Conservation (phyloP, 1,139 yeast species). For the Lodderomyces pseudojiufengensis region DNA sequence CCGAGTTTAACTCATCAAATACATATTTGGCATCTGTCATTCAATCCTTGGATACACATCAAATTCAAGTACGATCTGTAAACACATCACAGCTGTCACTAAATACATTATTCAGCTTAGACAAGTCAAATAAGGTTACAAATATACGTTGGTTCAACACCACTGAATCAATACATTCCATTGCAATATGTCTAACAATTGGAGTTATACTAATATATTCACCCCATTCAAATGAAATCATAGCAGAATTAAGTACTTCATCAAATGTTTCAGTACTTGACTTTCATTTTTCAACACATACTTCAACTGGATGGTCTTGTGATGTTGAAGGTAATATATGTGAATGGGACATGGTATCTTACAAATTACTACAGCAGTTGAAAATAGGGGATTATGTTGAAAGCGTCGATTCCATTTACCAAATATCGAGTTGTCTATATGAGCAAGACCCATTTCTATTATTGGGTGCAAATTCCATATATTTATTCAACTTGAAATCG, state of each 20-base stretch:
- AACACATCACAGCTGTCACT: conserved; percentile 28
- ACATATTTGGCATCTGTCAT: conserved; percentile 63
- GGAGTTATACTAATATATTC: conserved; percentile 68
- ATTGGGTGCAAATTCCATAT: conserved; percentile 62
- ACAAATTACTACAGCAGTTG: conserved; percentile 39
- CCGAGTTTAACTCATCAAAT: conserved; percentile 54
- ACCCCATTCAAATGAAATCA: conserved; percentile 58
- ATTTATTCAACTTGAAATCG: conserved; percentile 42
- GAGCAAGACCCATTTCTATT: conserved; percentile 45
- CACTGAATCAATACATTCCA: conserved; percentile 25
- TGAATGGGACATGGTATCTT: conserved; percentile 59
- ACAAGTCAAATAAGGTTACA: conserved; percentile 51
- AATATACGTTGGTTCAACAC: conserved; percentile 54
- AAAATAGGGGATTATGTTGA: conserved; percentile 38
- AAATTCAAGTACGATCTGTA: conserved; percentile 61
- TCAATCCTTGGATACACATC: conserved; percentile 71
- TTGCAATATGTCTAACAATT: conserved; percentile 63
- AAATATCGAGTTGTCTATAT: conserved; percentile 33
- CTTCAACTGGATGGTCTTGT: conserved; percentile 56
- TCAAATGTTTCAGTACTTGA: conserved; percentile 52
- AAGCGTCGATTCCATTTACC: conserved; percentile 30
- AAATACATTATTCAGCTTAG: conserved; percentile 47
- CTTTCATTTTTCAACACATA: conserved; percentile 41
- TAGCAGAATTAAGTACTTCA: conserved; percentile 50
- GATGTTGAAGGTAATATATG: conserved; percentile 60